A percentile compares a stretch with the other conserved stretches of the same genome.
phyloP scores from a whole-genome alignment of 1,139 yeast species.

The Chernovozyma sophiae-reginae region DNA sequence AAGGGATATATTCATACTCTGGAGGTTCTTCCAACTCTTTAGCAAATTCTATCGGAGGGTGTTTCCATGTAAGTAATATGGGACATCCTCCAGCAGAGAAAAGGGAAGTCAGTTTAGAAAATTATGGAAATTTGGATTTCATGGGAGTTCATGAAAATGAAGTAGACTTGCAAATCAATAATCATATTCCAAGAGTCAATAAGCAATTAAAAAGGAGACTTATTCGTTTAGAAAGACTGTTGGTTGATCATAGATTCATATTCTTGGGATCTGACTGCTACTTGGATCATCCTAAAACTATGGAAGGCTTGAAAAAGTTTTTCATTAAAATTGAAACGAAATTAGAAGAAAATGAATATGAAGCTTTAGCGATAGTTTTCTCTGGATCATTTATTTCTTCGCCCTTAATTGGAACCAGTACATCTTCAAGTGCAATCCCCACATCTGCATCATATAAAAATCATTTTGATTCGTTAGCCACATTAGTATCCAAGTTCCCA shows the following conservation, averaged over 20 bases:
- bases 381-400: constrained; percentile 61
- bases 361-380: constrained; percentile 51
- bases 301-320: constrained; percentile 61
- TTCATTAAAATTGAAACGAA: constrained; percentile 46
- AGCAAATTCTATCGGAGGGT: constrained; percentile 36
- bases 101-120: constrained; percentile 60
- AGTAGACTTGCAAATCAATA: constrained; percentile 12
- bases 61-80: constrained; percentile 69
- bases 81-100: constrained; percentile 90
- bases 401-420: constrained; percentile 52
- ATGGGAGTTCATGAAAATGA: constrained; percentile 57
- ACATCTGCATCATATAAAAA: constrained; percentile 60
- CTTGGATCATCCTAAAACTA: constrained; percentile 53
- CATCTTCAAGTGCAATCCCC: constrained; percentile 38
- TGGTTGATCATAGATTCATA: constrained; percentile 54
- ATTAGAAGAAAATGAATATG: constrained; percentile 20
- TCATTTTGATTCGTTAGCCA: constrained; percentile 69
- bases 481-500: constrained; percentile 35
- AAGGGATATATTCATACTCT: constrained; percentile 75
- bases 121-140: constrained; percentile 77
- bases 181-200: constrained; percentile 50
- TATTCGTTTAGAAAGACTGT: constrained; percentile 51
- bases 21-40: constrained; percentile 37
- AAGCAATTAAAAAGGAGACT: constrained; percentile 53
- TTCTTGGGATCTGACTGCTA: constrained; percentile 72